A percentile compares a stretch with the other conserved stretches of the same genome.
phyloP scores from a whole-genome alignment of 2,329 filamentous ascomycete species.

The Orbilia quercus region DNA sequence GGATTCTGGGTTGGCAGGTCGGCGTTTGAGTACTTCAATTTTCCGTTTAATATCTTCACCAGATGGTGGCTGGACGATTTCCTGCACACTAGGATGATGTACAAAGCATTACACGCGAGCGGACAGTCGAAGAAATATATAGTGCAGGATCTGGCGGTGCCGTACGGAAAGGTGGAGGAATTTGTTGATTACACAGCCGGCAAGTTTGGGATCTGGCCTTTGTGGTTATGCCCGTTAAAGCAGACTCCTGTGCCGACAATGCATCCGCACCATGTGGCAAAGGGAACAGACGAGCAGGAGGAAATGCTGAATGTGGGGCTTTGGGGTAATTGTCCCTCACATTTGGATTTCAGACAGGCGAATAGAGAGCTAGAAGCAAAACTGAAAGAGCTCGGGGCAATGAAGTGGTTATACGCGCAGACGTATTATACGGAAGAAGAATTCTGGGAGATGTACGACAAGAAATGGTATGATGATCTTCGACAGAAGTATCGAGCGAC shows the following conservation, averaged over 20 bases:
- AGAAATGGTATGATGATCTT: constrained; percentile 70
- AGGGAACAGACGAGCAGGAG: constrained; percentile 57
- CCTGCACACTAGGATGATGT: constrained; percentile 75
- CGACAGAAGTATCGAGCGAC: constrained; percentile 71
- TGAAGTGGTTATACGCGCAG: constrained; percentile 78
- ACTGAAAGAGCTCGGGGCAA: constrained; percentile 71
- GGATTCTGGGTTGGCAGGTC: constrained; percentile 75
- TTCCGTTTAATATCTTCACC: constrained; percentile 74
- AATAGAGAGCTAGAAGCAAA: constrained; percentile 73
- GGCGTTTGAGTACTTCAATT: constrained; percentile 73
- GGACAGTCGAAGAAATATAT: constrained; percentile 67
- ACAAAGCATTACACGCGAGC: constrained; percentile 73
- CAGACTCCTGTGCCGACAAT: constrained; percentile 63
- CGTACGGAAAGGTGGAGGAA: constrained; percentile 46
- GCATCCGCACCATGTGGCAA: constrained; percentile 35
- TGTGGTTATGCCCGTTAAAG: constrained; percentile 71
- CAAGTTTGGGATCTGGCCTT: constrained; percentile 67
- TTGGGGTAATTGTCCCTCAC: constrained; percentile 68
- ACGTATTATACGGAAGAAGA: constrained; percentile 75
- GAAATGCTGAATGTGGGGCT: constrained; percentile 73
- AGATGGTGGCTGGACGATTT: constrained; percentile 71
- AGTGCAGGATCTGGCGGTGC: constrained; percentile 56
- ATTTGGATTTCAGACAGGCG: constrained; percentile 66
- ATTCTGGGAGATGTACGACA: constrained; percentile 75
- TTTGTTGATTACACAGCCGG: constrained; percentile 64